Base-by-base conservation (phyloP, 2,329 filamentous ascomycete genomes). In the Talaromyces sp. region DNA sequence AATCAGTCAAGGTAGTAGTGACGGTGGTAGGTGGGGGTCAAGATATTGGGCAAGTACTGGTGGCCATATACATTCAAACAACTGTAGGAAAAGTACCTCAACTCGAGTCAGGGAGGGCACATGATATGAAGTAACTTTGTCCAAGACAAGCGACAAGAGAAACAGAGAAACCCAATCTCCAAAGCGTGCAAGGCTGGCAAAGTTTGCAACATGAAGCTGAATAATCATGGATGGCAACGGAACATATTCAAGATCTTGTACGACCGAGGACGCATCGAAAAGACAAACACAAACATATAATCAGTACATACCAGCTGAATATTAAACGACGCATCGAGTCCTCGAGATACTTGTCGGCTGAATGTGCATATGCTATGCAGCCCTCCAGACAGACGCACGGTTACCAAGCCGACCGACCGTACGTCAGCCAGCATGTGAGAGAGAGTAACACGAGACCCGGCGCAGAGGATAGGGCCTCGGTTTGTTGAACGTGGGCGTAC, bases 331-430 rank as follows among this genome's bases (percentile, higher is more conserved):
- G 36, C n/a, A 22, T 56, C 29, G 31, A 38, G 29, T 54, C 17
- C 29, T 54, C 51, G 51, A 34, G 47, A n/a, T 29, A 1, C 45
- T 49, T 8, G 10, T 13, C 19, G 45, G 45, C 19, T 34, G 29
- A 34, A 54, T 38, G 31, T 36, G 53, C 53, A 56, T 56, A 56
- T 56, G 53, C 51, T 34, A 54, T 54, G 51, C 53, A 56, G 53
- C 53, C 31, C n/a, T 51, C 25, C 47, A 27, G 47, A 27, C 47
- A 51, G 47, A 29, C 53, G 53, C 53, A 56, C 53, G 53, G 53
- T 56, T 56, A 56, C 31, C 53, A 56, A 36, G n/a, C 53, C 29
- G 29, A 36, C 53, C 29, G 31, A 15, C 31, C 10, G 19, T 56
- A 31, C 53, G 31, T n/a, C n/a, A n/a, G n/a, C n/a, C n/a, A n/a